A percentile compares a stretch with the other conserved stretches of the same genome.
Evolutionary conservation across 2,329 filamentous ascomycete species (phyloP).

Genomic region (Calonectria pseudoreteaudii): DNA sequence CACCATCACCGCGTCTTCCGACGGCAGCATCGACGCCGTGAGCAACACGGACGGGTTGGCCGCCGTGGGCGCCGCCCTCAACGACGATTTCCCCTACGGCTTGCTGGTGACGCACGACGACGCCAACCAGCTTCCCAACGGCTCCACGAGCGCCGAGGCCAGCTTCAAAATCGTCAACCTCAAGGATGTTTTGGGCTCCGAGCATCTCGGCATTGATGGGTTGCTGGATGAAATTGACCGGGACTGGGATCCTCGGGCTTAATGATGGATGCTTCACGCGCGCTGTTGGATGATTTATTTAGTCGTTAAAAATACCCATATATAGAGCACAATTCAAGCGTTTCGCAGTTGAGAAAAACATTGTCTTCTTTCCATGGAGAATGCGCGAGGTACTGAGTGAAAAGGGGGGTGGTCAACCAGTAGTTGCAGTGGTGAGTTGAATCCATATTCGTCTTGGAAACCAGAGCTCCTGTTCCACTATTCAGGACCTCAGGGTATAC

Average conservation of each 20-base stretch:
- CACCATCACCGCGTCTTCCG: constrained; percentile 55
- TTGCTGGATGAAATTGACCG: constrained; percentile 51
- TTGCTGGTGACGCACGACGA: constrained; percentile 66
- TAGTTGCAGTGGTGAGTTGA: too few species aligned
- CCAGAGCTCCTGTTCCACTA: too few species aligned
- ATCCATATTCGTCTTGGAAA: too few species aligned
- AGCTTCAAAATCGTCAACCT: constrained; percentile 64
- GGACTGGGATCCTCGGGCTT: constrained; percentile 54
- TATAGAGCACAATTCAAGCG: not conserved
- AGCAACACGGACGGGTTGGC: constrained; percentile 66
- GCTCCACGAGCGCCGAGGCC: constrained; percentile 58
- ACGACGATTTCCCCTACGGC: constrained; percentile 55
- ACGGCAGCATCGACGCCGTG: constrained; percentile 60
- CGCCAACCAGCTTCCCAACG: constrained; percentile 60
- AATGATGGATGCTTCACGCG: not conserved
- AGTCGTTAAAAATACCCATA: not conserved
- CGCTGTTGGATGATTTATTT: not conserved
- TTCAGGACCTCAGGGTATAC: too few species aligned
- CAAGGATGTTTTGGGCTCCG: constrained; percentile 51
- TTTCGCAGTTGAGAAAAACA: too few species aligned
- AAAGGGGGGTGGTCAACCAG: too few species aligned
- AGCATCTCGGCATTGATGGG: constrained; percentile 36
- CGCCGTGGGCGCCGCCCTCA: constrained; percentile 58
- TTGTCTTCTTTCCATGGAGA: too few species aligned
- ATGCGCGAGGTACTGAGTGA: too few species aligned